Percentiles rank a stretch among this genome's conserved stretches.
phyloP scores from a whole-genome alignment of 768 basidiomycete species.

The Myochromella boudieri region DNA sequence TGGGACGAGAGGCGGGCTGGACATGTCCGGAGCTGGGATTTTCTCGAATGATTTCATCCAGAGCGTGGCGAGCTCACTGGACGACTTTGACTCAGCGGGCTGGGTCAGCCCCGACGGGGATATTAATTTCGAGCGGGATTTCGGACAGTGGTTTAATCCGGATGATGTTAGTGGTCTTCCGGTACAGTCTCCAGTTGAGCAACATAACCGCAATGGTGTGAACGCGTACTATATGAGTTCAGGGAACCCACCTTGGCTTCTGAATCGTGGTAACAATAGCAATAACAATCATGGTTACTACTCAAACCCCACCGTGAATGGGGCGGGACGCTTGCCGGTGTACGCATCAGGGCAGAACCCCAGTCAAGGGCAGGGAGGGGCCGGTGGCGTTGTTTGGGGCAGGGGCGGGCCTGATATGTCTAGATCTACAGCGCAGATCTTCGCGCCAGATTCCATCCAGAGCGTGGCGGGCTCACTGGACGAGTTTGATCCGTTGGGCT shows the following conservation, averaged over 20 bases:
- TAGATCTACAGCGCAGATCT: slow-evolving; percentile 18
- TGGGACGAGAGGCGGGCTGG: neutral
- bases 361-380: slow-evolving; percentile 16
- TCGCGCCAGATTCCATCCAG: slow-evolving; percentile 45
- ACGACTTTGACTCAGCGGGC: slow-evolving; percentile 38
- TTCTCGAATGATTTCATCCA: slow-evolving; percentile 46
- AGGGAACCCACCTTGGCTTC: too few relatives aligned
- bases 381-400: slow-evolving; percentile 13
- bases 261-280: too few relatives aligned
- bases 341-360: too few relatives aligned
- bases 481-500: slow-evolving; percentile 35
- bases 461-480: slow-evolving; percentile 40
- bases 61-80: slow-evolving; percentile 37
- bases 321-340: too few relatives aligned
- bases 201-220: too few relatives aligned
- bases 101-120: slow-evolving; percentile 46
- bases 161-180: slow-evolving; percentile 48
- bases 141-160: slow-evolving; percentile 74
- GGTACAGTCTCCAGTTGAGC: too few relatives aligned
- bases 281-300: too few relatives aligned
- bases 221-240: too few relatives aligned
- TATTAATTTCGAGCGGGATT: slow-evolving; percentile 71
- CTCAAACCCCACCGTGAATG: too few relatives aligned
- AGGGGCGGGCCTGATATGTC: too few relatives aligned
- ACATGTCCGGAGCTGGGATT: slow-evolving; percentile 12